Percentiles rank a stretch among this genome's conserved stretches.
These are phyloP conservation scores for Didymella arachidicola DNA, from an alignment of 2,329 filamentous ascomycete genomes.

Conservation along the genomic window DNA sequence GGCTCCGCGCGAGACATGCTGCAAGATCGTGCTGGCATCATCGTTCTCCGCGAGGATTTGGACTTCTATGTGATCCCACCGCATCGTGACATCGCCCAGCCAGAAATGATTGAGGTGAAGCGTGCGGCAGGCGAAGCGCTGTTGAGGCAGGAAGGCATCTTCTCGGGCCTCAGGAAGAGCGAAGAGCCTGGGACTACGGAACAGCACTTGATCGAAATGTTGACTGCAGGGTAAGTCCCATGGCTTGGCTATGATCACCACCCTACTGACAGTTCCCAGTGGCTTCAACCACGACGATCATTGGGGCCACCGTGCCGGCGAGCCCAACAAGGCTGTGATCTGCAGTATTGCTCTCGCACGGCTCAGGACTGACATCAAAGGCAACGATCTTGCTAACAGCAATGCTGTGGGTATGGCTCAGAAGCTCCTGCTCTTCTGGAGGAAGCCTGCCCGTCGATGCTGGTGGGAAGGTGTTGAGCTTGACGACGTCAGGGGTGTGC, in stretches of 20 bases:
- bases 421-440: conserved; percentile 96
- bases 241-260: neutral
- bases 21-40: conserved; percentile 91
- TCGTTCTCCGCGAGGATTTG: conserved; percentile 92
- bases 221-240: conserved; percentile 85
- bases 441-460: conserved; percentile 93
- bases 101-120: conserved; percentile 96
- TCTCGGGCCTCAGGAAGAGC: conserved; percentile 91
- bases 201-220: conserved; percentile 98
- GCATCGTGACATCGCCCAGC: conserved; percentile 78
- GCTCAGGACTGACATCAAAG: conserved; percentile 85
- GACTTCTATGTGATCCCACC: conserved; percentile 98
- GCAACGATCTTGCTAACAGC: conserved; percentile 76
- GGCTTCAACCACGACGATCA: conserved; percentile 95
- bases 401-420: conserved; percentile 96
- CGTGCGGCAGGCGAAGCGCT: conserved; percentile 87
- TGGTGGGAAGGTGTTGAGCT: conserved; percentile 99
- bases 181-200: conserved; percentile 97
- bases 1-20: conserved; percentile 77
- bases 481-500: conserved; percentile 85
- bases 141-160: conserved; percentile 90
- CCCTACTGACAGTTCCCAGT: conserved; percentile 57
- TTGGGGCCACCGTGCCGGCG: conserved; percentile 96
- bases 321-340: conserved; percentile 98
- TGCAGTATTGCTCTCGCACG: conserved; percentile 94